Evolutionary conservation across 192 early-diverging fungal species (phyloP), one percentile per base, ranked within the genome.

Genomic region (Dimargaris xerosporica): DNA sequence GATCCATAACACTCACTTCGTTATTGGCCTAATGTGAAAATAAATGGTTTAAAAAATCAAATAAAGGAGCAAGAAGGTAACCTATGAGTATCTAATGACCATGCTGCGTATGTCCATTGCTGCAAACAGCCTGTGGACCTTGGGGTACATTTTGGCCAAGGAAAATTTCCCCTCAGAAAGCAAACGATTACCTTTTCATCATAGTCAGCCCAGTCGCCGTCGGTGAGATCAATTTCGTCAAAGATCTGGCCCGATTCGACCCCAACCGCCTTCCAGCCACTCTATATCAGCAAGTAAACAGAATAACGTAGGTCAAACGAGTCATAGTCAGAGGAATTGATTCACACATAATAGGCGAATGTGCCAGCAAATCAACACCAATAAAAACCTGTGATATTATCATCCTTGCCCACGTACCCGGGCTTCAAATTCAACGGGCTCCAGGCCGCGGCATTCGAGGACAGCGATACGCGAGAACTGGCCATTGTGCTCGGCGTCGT

Each of bases 121-220:
- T 39, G 7, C 7, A 39, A 39, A 39, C 34, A 39, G 34, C 34
- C 34, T 39, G 7, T 39, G 34, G 7, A 7, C 34, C 34, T 39
- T 7, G 3, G 7, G 7, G 34, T 39, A 39, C 34, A 39, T 39
- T 39, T 39, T 39, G 34, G 7, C 3, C 34, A 39, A 39, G 7
- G 34, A 2, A 39, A 7, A 39, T 39, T 39, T 39, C 34, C 34
- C 34, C 7, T 12, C 46, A 21, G 11, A 47, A 16, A 47, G 2
- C 21, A 16, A n/a, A 47, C 28, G 3, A 55, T 30, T 73, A 78
- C 80, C 73, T 80, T 82, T 66, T 91, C 92, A 67, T 95, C 92
- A 66, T 95, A 95, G 13, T 91, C 92, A 39, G 80, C 86, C 92
- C 92, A 95, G 65, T 88, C 80, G 23, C 80, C 82, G 31, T 91